Evolutionary conservation across 2,329 filamentous ascomycete species (phyloP), one percentile per base, ranked within the genome.

Genomic region (Lachnellula occidentalis): DNA sequence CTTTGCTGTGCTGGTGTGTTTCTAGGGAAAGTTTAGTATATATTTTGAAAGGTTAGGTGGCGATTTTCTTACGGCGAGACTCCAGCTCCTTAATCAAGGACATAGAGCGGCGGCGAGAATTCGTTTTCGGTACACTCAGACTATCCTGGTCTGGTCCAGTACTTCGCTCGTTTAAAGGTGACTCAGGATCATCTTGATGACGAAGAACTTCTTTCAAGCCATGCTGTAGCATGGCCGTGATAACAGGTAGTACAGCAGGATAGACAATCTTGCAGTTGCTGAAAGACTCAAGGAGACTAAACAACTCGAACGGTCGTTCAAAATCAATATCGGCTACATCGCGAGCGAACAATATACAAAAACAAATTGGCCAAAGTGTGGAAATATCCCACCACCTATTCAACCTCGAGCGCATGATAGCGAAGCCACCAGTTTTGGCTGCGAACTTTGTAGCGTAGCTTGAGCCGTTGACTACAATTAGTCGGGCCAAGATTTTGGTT

Each of bases 361-460:
- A 89, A 66, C 88, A 91, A 43, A 94, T 86, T 0, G 87, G 85
- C 94, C 94, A 97, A 24, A 97, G 72, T 0, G 84, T 82, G 2
- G 91, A 82, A 15, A 91, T 80, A 65, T 89, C 86, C 92, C 94
- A 99, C 84, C 92, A 96, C 64, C 86, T 78, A 66, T 86, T 90
- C 4, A 99, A 73, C 34, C 90, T 82, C 64, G 88, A 81, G 37
- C 87, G 87, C 82, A 97, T 86, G 58, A 96, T 87, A 34, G 79
- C 78, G 68, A 96, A 96, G 1, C 95, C 95, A 31, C 90, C 90
- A 11, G 87, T 90, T 71, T 95, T 96, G 14, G 91, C 95, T 1
- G 85, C 79, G 61, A 99, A 96, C 65, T 96, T 95, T 50, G 84
- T 83, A 19, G 89, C 88, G 69, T 96, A 97, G 36, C 78, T 78